Conservation (phyloP, 176 grass and related monocot species). For the Paspalum vaginatum region DNA sequence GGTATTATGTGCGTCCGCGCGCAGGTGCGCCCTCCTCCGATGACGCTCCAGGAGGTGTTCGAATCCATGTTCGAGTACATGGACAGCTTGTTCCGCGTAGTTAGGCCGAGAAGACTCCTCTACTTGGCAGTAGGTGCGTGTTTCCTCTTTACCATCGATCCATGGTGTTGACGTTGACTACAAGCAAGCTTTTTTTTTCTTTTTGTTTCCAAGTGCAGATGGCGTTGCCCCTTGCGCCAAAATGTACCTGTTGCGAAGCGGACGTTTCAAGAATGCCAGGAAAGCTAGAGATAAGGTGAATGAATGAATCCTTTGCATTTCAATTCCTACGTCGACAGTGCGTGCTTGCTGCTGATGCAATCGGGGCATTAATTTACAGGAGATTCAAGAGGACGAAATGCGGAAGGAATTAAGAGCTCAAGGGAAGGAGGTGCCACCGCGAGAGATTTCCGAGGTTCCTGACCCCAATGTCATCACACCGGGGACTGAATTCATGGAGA, state of each 20-base stretch:
- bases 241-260: conserved; percentile 62
- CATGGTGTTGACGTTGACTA: neutral
- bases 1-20: neutral
- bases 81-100: conserved; percentile 55
- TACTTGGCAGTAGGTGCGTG: conserved; percentile 59
- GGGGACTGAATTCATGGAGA: conserved; percentile 72
- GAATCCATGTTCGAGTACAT: conserved; percentile 62
- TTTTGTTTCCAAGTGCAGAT: conserved; percentile 36
- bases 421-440: conserved; percentile 30
- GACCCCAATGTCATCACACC: conserved; percentile 73
- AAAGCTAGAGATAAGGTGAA: conserved; percentile 42
- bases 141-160: neutral
- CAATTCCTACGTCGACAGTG: neutral
- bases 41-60: conserved; percentile 61
- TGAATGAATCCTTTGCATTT: neutral
- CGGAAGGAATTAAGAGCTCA: conserved; percentile 34
- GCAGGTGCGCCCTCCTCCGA: conserved; percentile 46
- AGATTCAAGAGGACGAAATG: conserved; percentile 30
- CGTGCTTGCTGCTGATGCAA: neutral
- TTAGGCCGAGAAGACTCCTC: conserved; percentile 57
- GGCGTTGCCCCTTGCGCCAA: conserved; percentile 75
- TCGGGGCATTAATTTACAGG: conserved; percentile 37
- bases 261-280: conserved; percentile 59
- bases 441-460: conserved; percentile 11
- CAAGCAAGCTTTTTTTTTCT: neutral